Evolutionary conservation across 352 stramenopile genomes (phyloP).

Genomic region (Albugo laibachii): DNA sequence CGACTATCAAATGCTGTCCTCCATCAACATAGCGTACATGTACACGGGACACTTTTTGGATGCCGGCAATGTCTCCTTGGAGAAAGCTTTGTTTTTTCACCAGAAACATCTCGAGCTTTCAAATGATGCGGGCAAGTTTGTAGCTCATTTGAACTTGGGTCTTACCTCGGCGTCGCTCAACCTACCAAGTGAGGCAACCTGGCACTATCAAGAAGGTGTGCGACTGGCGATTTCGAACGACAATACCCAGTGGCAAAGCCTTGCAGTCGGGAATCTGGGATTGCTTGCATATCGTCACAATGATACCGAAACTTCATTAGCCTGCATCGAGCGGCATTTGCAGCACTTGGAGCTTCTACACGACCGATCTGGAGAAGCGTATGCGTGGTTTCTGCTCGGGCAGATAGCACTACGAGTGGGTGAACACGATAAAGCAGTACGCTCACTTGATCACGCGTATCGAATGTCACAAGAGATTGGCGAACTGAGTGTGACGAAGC

Average conservation of each 20-base stretch:
- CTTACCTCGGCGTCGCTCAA: constrained; percentile 52
- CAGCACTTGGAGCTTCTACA: constrained; percentile 76
- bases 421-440: constrained; percentile 44
- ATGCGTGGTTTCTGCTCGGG: constrained; percentile 74
- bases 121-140: constrained; percentile 72
- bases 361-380: constrained; percentile 51
- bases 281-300: constrained; percentile 68
- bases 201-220: constrained; percentile 74
- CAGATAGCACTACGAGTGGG: constrained; percentile 34
- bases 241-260: constrained; percentile 65
- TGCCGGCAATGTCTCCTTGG: constrained; percentile 19
- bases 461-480: constrained; percentile 45
- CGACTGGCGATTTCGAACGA: constrained; percentile 70
- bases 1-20: constrained; percentile 58
- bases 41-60: constrained; percentile 64
- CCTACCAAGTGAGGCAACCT: constrained; percentile 42
- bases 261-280: constrained; percentile 75
- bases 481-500: constrained; percentile 40
- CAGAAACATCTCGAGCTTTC: constrained; percentile 54
- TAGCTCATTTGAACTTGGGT: constrained; percentile 73
- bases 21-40: constrained; percentile 31
- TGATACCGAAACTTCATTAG: constrained; percentile 48
- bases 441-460: constrained; percentile 64
- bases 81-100: constrained; percentile 38
- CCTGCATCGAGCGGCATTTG: constrained; percentile 80